These are phyloP conservation scores for Fusarium sp. DNA, from an alignment of 2,329 filamentous ascomycete species.

Conservation along the genomic window DNA sequence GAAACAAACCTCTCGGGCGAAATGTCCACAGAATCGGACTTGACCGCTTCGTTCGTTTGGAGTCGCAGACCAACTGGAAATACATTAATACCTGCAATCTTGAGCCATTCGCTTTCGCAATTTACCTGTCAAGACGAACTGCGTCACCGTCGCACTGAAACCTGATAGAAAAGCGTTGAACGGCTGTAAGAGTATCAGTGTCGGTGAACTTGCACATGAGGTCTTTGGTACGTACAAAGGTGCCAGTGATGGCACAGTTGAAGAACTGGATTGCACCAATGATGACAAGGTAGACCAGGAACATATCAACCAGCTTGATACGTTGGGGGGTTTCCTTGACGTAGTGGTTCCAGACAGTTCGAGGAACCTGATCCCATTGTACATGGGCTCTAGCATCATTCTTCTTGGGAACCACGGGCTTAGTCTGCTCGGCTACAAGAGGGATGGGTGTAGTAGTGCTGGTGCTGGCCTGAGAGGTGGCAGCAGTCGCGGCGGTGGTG, in stretches of 20 bases:
- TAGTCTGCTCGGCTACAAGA: constrained; percentile 34
- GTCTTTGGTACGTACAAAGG: constrained; percentile 77
- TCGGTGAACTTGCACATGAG: too few species aligned
- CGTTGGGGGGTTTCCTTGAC: constrained; percentile 84
- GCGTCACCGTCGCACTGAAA: constrained; percentile 93
- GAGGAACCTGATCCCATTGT: constrained; percentile 69
- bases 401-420: constrained; percentile 40
- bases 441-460: constrained; percentile 45
- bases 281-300: constrained; percentile 86
- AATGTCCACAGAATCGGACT: constrained; percentile 78
- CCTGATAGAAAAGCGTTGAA: constrained; percentile 99
- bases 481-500: constrained; percentile 50
- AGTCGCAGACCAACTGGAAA: constrained; percentile 78
- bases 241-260: constrained; percentile 91
- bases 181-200: constrained; percentile 68
- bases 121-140: constrained; percentile 93
- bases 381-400: constrained; percentile 41
- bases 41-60: constrained; percentile 88
- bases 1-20: constrained; percentile 77
- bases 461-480: constrained; percentile 46
- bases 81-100: constrained; percentile 17
- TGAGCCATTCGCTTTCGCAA: constrained; percentile 29
- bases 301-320: constrained; percentile 90
- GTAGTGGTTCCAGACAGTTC: constrained; percentile 82
- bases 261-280: constrained; percentile 92